Base-by-base conservation (phyloP, 179 eudicot genomes). In the Sideroxylon spinosum region DNA sequence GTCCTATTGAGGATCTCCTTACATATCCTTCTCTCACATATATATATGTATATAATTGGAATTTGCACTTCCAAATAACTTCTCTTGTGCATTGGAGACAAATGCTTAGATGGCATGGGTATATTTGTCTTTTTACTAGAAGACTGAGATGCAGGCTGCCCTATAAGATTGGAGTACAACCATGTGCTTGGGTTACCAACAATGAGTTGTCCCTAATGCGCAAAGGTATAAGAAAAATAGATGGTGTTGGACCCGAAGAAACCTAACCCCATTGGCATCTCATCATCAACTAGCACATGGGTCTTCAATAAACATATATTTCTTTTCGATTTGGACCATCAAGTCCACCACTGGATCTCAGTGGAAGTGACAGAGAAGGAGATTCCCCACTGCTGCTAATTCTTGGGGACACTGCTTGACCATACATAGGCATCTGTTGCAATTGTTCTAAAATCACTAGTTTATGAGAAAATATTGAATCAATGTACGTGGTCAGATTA, bases 231-330 rank as follows among this genome's bases (percentile, higher is more conserved):
- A 25, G 7, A 28, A 8, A 57, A 16, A 16, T 20, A 67, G 20
- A 56, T 61, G 73, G 75, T 78, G 77, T 78, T 78, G 75, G 79
- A 61, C 77, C 84, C 84, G 65, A 78, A 66, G 62, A 26, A 76
- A 84, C 78, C 84, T 67, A 78, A 78, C 71, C 44, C 60, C 20
- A 73, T 77, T 78, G 86, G 81, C 80, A 59, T 78, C 69, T 78
- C 81, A 71, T 60, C 81, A 44, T 80, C n/a, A 68, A 28, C 70
- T 60, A 25, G 68, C 81, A 82, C 82, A 82, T 75, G 79, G 74
- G 20, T 67, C 73, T 75, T 68, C 61, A 64, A 3, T 17, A 66
- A 79, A 79, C 52, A 59, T 68, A 26, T 32, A 14, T 20, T 44
- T 73, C 55, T 53, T 60, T n/a, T 52, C 12, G 53, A 29, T 22